Evolutionary conservation across 106 monocot genomes (phyloP), one percentile per base, ranked within the genome.

Genomic region (Dioscorea alata): DNA sequence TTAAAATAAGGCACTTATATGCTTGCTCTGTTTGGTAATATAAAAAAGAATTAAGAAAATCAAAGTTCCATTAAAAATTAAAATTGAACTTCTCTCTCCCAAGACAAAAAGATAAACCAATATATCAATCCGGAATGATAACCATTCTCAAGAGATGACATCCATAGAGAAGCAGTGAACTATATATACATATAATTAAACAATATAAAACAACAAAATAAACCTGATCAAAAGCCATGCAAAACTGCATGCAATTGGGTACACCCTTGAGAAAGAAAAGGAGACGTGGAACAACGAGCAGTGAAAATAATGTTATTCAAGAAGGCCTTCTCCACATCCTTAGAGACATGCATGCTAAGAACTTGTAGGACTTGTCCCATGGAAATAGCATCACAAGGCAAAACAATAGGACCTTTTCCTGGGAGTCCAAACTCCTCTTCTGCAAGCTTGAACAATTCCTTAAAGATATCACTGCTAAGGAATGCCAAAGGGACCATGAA

Each of bases 391-490:
- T 64, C 70, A 19, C 42, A 70, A 0, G 76, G 70, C 48, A 75
- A 23, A 8, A 61, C 62, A 22, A 69, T 61, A 50, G 60, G 75
- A 2, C 68, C 60, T 23, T 75, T 33, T 4, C 51, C 33, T 34
- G 75, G 61, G 6, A 68, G 49, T 48, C 69, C 69, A 18, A 70
- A 70, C 69, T 69, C 53, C 19, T 76, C 63, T 32, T 70, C 76
- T 10, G 70, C 50, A 52, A 70, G 63, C 53, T 33, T 23, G 33
- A 70, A 7, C 6, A 76, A 54, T 54, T 70, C 70, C 54, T 42
- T 54, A 57, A 76, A 70, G 8, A 65, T 70, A 60, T 54, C 23
- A 52, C 56, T 76, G 54, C 53, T n/a, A 6, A 76, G 69, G 33
- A 70, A 70, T 18, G 32, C 60, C 15, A 76, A 17, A 0, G 57